These are phyloP conservation scores for Aspergillus brasiliensis DNA, from an alignment of 2,329 filamentous ascomycete genomes.

Conservation along the genomic window DNA sequence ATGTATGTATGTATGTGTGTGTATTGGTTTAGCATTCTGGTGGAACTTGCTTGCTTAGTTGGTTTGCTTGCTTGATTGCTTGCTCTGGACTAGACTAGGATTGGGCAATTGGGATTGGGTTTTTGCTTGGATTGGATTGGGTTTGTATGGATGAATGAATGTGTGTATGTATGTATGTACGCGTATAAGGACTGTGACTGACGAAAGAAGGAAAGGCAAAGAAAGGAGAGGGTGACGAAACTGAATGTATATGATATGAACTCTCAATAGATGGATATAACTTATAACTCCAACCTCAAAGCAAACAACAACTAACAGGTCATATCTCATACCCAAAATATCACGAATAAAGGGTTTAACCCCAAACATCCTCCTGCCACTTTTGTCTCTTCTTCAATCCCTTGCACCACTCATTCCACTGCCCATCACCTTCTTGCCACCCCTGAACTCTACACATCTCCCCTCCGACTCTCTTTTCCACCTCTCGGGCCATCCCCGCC, in stretches of 20 bases:
- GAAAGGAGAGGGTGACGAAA: no score
- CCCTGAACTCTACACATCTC: conserved; percentile 38
- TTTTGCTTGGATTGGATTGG: neutral
- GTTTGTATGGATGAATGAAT: neutral
- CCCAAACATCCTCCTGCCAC: conserved; percentile 59
- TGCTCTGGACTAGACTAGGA: neutral
- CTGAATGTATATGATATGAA: neutral
- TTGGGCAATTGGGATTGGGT: neutral
- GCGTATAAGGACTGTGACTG: neutral
- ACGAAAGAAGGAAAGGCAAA: no score
- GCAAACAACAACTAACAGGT: no score
- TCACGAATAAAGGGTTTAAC: neutral
- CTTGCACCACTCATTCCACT: conserved; percentile 51
- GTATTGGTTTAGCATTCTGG: neutral
- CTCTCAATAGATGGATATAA: neutral
- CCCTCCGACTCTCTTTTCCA: conserved; percentile 41
- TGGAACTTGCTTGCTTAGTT: neutral
- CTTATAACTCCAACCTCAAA: no score
- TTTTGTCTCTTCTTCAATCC: conserved; percentile 53
- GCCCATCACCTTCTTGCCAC: conserved; percentile 37
- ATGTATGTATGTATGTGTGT: no score
- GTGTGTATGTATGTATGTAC: neutral
- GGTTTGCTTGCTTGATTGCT: neutral
- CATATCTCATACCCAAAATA: neutral
- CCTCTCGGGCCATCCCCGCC: conserved; percentile 45